Percentiles rank a stretch among this genome's conserved stretches.
These are phyloP conservation scores for Gonium pectorale DNA, from an alignment of 139 green algal genomes.

Conservation along the genomic window DNA sequence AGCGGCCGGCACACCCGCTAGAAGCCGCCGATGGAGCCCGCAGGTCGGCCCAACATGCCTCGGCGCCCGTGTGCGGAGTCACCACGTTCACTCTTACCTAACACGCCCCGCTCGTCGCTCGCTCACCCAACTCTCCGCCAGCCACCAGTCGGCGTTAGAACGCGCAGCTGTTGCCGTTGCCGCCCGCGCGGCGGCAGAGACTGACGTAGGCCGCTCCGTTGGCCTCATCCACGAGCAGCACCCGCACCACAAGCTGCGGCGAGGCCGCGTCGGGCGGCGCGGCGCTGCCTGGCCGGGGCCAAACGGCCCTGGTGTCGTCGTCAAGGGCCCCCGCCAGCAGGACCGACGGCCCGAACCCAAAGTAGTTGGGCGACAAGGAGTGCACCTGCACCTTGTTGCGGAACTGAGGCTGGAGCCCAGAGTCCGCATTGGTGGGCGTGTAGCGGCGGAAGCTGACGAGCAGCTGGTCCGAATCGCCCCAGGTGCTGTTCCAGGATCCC, in stretches of 20 bases:
- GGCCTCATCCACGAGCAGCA: neutral
- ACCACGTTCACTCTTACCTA: no score
- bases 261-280: neutral
- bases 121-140: no score
- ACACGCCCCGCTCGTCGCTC: no score
- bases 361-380: neutral
- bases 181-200: no score
- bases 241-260: conserved; percentile 16
- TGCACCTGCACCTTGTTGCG: conserved; percentile 2
- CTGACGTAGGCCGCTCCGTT: no score
- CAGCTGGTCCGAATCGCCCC: neutral
- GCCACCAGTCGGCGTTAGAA: no score
- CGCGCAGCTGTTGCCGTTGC: no score
- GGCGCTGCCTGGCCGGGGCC: neutral
- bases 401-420: neutral
- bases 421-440: neutral
- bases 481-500: neutral
- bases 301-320: neutral
- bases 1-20: no score
- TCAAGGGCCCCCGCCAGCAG: neutral
- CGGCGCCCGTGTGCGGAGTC: no score
- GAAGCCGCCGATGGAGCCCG: no score
- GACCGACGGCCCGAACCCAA: neutral
- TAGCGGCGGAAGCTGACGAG: neutral
- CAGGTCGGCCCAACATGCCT: no score